Percentiles rank a stretch among this genome's conserved stretches.
phyloP scores from a whole-genome alignment of 1,284 basidiomycete genomes.

The Vanrija sp. region DNA sequence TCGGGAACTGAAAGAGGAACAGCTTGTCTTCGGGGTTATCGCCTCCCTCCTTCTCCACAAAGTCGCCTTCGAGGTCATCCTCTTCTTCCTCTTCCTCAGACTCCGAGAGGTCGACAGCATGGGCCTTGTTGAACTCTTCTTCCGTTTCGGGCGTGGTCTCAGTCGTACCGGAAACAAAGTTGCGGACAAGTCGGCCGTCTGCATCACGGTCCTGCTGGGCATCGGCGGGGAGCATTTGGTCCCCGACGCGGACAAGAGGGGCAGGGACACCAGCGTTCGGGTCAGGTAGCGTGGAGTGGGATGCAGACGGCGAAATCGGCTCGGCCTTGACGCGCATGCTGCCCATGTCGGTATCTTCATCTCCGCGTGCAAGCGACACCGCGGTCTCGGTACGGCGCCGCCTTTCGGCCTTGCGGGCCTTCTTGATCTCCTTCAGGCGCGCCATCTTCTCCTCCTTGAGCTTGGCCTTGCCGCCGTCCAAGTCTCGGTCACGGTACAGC shows the following conservation, averaged over 20 bases:
- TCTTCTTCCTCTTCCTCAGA: slow-evolving; percentile 81
- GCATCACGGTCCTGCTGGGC: slow-evolving; percentile 38
- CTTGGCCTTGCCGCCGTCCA: slow-evolving; percentile 42
- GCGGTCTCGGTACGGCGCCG: slow-evolving; percentile 4
- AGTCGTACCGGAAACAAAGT: slow-evolving; percentile 43
- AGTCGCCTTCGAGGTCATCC: slow-evolving; percentile 79
- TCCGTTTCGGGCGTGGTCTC: slow-evolving; percentile 31
- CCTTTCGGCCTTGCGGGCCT: slow-evolving; percentile 19
- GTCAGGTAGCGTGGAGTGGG: slow-evolving; percentile 1
- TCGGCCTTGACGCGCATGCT: not conserved
- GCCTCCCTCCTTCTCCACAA: slow-evolving; percentile 52
- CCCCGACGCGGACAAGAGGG: slow-evolving; percentile 25
- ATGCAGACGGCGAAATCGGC: slow-evolving; percentile 21
- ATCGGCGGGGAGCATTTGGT: slow-evolving; percentile 38
- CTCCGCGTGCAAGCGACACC: not conserved
- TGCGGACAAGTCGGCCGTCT: slow-evolving; percentile 31
- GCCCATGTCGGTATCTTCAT: slow-evolving; percentile 1
- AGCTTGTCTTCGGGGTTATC: slow-evolving; percentile 60
- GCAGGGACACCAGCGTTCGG: slow-evolving; percentile 7
- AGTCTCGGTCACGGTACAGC: slow-evolving; percentile 54
- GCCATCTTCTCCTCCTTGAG: slow-evolving; percentile 41
- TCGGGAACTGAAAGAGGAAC: slow-evolving; percentile 89
- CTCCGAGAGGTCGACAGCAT: slow-evolving; percentile 75
- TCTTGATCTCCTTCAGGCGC: slow-evolving; percentile 35
- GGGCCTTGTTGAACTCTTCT: slow-evolving; percentile 57